Percentiles rank a stretch among this genome's conserved stretches.
Evolutionary conservation across 805 yeast species (phyloP).

Genomic region (Suhomyces kilbournensis): DNA sequence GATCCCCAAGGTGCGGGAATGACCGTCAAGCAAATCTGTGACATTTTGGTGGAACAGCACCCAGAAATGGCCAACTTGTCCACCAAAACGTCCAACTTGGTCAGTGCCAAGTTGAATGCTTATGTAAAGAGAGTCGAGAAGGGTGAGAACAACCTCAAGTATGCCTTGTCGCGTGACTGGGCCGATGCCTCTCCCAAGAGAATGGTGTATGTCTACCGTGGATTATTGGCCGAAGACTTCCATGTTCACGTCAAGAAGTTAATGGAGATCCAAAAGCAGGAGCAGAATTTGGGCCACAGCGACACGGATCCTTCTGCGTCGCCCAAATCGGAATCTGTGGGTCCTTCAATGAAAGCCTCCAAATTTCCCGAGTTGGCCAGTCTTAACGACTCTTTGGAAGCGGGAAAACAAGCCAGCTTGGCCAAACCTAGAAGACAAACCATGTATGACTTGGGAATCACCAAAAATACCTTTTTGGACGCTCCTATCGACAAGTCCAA

Average conservation of each 20-base stretch:
- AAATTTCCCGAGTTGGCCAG: constrained; percentile 1
- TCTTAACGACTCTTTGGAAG: constrained; percentile 31
- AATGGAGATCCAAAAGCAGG: constrained; percentile 48
- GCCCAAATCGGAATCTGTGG: constrained; percentile 9
- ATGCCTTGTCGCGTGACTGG: constrained; percentile 84
- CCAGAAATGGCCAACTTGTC: constrained; percentile 83
- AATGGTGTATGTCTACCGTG: constrained; percentile 86
- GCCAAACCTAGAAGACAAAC: constrained; percentile 49
- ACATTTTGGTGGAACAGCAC: constrained; percentile 65
- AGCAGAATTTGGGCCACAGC: constrained; percentile 3
- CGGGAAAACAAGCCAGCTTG: constrained; percentile 31
- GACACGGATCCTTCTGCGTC: constrained; percentile 4
- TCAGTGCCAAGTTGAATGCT: constrained; percentile 79
- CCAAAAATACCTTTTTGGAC: constrained; percentile 44
- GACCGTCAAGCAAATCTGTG: constrained; percentile 90
- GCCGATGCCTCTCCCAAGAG: constrained; percentile 86
- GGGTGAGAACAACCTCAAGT: constrained; percentile 69
- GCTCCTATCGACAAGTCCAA: constrained; percentile 39
- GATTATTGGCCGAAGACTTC: constrained; percentile 71
- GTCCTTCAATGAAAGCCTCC: constrained; percentile 4
- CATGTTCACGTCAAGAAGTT: constrained; percentile 67
- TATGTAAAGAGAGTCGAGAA: constrained; percentile 83
- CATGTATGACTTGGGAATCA: constrained; percentile 49
- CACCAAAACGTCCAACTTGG: constrained; percentile 76
- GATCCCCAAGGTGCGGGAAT: constrained; percentile 72